phyloP scores from a whole-genome alignment of 768 basidiomycete species.

The Trametes cinnabarina region DNA sequence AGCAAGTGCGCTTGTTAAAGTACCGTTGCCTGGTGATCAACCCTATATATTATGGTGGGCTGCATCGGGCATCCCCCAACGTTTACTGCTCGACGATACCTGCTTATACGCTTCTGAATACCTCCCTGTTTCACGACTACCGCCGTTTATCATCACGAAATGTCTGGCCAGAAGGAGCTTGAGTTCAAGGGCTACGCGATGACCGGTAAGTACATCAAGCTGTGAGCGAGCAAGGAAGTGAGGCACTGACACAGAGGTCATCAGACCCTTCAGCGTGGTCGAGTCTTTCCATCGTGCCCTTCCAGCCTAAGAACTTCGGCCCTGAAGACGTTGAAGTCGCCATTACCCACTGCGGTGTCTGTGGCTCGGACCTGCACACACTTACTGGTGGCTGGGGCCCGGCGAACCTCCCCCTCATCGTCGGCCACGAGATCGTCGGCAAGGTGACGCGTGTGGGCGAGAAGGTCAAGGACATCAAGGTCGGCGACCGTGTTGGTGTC shows the following conservation, averaged over 20 bases:
- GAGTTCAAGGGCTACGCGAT: slow-evolving; percentile 32
- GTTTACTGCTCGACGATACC: background rate
- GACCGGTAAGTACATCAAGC: slow-evolving; percentile 11
- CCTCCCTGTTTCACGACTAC: background rate
- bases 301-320: slow-evolving; percentile 52
- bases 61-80: background rate
- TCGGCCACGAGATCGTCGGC: slow-evolving; percentile 56
- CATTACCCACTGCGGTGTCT: slow-evolving; percentile 49
- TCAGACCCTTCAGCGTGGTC: slow-evolving; percentile 33
- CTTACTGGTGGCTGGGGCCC: slow-evolving; percentile 40
- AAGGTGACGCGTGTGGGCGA: slow-evolving; percentile 52
- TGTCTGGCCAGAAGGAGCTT: slow-evolving; percentile 12
- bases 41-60: background rate
- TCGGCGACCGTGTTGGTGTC: slow-evolving; percentile 56
- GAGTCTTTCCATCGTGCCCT: slow-evolving; percentile 43
- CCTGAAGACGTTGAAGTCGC: slow-evolving; percentile 58
- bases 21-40: background rate
- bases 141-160: background rate
- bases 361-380: slow-evolving; percentile 53
- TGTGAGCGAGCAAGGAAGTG: too few species aligned
- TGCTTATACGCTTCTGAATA: background rate
- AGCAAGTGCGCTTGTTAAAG: background rate
- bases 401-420: slow-evolving; percentile 26
- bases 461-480: slow-evolving; percentile 47
- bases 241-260: background rate